Evolutionary conservation across 2,329 filamentous ascomycete genomes (phyloP).

Genomic region (Aspergillus piperis): DNA sequence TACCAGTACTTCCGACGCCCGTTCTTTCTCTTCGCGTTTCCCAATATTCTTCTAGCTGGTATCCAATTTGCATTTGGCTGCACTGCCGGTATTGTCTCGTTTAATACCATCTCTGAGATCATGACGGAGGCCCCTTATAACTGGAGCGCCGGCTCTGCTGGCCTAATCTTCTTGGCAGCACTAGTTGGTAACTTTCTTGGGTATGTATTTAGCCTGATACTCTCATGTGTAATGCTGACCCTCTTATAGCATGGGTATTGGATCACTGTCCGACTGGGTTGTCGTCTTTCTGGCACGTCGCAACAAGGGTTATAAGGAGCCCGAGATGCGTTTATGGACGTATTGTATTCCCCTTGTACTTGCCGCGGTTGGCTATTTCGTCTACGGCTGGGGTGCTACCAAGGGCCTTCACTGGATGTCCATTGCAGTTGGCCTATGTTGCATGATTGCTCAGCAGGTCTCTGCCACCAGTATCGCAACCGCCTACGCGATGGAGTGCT

Average conservation of each 20-base stretch:
- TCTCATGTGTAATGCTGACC: background rate
- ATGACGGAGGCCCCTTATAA: conserved; percentile 42
- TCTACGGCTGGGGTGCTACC: conserved; percentile 44
- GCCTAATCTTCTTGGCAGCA: conserved; percentile 35
- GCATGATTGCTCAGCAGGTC: conserved; percentile 46
- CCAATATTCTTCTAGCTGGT: conserved; percentile 42
- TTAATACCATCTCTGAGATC: conserved; percentile 40
- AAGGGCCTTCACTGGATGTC: conserved; percentile 37
- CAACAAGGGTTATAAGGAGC: conserved; percentile 40
- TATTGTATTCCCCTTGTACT: conserved; percentile 36
- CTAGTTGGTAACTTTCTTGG: conserved; percentile 37
- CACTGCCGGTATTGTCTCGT: conserved; percentile 44
- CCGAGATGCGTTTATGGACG: conserved; percentile 43
- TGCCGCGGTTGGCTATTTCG: conserved; percentile 38
- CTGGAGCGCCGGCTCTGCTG: conserved; percentile 38
- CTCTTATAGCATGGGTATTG: conserved; percentile 45
- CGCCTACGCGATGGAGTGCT: conserved; percentile 47
- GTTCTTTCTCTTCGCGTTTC: conserved; percentile 43
- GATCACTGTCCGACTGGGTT: conserved; percentile 34
- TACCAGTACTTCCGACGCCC: conserved; percentile 45
- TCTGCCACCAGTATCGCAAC: conserved; percentile 43
- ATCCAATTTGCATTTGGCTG: conserved; percentile 46
- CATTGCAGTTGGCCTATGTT: conserved; percentile 39
- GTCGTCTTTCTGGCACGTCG: conserved; percentile 36
- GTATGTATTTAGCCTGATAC: conserved; percentile 7